These are phyloP conservation scores for Ustilago crameri DNA, from an alignment of 1,284 basidiomycete genomes.

Conservation along the genomic window DNA sequence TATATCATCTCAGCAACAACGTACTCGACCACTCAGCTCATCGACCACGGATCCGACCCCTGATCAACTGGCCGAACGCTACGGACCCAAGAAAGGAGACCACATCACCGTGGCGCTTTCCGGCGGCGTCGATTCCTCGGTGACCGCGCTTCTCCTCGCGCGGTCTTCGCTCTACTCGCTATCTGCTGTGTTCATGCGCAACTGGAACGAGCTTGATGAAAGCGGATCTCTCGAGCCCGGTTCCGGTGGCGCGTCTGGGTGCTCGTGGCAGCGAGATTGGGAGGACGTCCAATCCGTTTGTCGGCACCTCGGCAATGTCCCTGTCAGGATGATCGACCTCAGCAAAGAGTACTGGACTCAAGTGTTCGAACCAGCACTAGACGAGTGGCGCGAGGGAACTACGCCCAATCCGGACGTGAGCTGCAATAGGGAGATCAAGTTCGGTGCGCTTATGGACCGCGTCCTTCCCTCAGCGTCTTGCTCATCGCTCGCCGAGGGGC, in stretches of 20 bases:
- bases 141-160: constrained; percentile 57
- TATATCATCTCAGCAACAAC: background rate
- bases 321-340: constrained; percentile 67
- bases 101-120: constrained; percentile 88
- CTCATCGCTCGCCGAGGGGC: background rate
- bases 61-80: background rate
- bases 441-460: constrained; percentile 81
- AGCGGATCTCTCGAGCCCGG: constrained; percentile 71
- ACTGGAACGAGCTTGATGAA: constrained; percentile 78
- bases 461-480: constrained; percentile 6
- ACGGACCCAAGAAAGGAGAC: constrained; percentile 67
- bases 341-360: constrained; percentile 61
- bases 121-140: constrained; percentile 90
- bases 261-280: constrained; percentile 96
- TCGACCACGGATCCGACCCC: background rate
- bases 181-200: constrained; percentile 90
- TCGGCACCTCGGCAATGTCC: constrained; percentile 75
- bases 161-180: constrained; percentile 73
- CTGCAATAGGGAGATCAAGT: constrained; percentile 95
- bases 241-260: constrained; percentile 72
- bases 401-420: constrained; percentile 90
- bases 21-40: background rate
- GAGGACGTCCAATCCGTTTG: constrained; percentile 86
- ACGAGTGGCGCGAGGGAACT: constrained; percentile 67
- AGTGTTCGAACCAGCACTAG: constrained; percentile 63